Conservation (phyloP, 305 asterid genomes). For the Fraxinus platypoda region DNA sequence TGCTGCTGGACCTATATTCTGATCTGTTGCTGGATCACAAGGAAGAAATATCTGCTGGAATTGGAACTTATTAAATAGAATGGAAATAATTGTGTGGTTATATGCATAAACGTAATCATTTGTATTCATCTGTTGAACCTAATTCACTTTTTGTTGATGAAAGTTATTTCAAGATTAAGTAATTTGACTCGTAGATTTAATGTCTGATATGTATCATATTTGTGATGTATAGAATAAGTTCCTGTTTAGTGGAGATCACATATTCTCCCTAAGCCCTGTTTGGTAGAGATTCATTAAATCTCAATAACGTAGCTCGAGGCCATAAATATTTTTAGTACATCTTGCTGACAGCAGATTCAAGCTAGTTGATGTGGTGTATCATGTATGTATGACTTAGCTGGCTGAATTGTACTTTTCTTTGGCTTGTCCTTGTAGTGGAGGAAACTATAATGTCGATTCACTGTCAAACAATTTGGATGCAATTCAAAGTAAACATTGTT, state of each 20-base stretch:
- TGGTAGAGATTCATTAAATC: neutral
- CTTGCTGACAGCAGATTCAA: neutral
- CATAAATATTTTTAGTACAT: neutral
- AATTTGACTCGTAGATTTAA: neutral
- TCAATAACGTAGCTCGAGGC: neutral
- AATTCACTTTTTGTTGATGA: neutral
- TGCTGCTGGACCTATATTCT: slow-evolving; percentile 55
- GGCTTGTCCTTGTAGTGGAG: neutral
- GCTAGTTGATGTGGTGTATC: neutral
- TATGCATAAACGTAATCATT: neutral
- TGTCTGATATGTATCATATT: neutral
- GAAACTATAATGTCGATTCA: neutral
- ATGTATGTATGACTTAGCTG: neutral
- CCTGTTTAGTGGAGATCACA: neutral
- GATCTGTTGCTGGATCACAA: slow-evolving; percentile 6
- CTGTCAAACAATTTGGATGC: neutral
- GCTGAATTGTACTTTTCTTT: neutral
- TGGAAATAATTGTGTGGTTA: neutral
- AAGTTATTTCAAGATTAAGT: neutral
- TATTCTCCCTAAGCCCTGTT: neutral
- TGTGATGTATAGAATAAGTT: neutral
- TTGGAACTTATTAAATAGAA: neutral
- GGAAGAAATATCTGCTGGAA: slow-evolving; percentile 19
- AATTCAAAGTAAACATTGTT: neutral
- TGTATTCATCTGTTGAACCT: neutral